Evolutionary conservation across 2,329 filamentous ascomycete species (phyloP).

Genomic region (Coniochaeta prunicola): DNA sequence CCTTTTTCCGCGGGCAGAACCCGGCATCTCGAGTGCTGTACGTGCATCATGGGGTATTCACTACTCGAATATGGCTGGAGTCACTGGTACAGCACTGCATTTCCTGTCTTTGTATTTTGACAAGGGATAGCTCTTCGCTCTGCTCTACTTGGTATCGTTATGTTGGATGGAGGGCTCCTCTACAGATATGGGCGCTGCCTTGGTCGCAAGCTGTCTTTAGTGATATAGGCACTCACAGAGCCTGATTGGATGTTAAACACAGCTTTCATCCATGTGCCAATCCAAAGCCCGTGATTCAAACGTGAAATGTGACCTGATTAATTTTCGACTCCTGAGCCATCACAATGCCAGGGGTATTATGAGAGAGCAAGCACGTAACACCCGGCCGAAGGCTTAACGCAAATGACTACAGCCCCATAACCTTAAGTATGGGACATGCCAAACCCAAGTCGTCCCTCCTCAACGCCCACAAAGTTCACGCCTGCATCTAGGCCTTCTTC

Average conservation of each 20-base stretch:
- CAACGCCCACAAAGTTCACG: neutral
- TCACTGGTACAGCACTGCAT: neutral
- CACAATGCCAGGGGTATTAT: neutral
- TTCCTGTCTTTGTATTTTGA: neutral
- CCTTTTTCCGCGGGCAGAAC: neutral
- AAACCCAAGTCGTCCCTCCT: neutral
- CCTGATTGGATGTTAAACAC: neutral
- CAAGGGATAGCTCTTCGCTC: neutral
- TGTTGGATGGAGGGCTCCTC: neutral
- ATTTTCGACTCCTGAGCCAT: neutral
- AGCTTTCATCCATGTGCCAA: neutral
- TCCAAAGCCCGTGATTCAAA: neutral
- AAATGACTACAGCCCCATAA: neutral
- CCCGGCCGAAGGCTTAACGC: neutral
- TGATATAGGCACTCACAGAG: neutral
- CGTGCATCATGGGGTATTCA: neutral
- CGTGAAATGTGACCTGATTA: neutral
- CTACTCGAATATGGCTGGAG: neutral
- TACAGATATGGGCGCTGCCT: neutral
- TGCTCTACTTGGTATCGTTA: neutral
- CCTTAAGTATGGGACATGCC: too few species aligned
- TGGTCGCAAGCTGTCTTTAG: neutral
- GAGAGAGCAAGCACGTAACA: neutral
- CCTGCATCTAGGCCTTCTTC: slow-evolving; percentile 67
- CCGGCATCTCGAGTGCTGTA: neutral